Conservation (phyloP, 371 early-diverging fungal genomes). For the Paraphysoderma sedebokerense region DNA sequence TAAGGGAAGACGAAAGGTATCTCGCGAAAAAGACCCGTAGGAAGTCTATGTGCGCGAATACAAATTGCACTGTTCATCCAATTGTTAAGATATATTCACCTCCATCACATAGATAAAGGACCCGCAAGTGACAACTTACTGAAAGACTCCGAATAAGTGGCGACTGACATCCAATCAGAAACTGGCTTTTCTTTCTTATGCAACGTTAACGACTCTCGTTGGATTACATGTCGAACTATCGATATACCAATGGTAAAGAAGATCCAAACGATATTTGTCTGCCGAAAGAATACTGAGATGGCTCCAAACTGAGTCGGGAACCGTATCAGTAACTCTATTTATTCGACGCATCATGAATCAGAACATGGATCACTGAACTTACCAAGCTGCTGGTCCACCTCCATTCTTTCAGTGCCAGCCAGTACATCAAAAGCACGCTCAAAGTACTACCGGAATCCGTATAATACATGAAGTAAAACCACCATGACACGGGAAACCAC, state of each 20-base stretch:
- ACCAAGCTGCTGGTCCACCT: conserved; percentile 36
- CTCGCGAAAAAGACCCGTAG: neutral
- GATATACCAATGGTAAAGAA: conserved; percentile 31
- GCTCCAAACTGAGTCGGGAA: conserved; percentile 19
- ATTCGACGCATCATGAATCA: neutral
- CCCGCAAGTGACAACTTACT: conserved; percentile 1
- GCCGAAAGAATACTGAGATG: conserved; percentile 53
- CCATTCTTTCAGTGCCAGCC: conserved; percentile 22
- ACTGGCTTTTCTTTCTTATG: conserved; percentile 3
- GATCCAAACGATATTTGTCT: conserved; percentile 85
- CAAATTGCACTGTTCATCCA: neutral
- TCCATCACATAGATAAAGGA: neutral
- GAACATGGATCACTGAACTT: conserved; percentile 6
- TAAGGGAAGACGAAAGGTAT: neutral
- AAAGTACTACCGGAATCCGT: conserved; percentile 76
- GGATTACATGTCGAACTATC: conserved; percentile 4
- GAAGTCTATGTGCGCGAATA: neutral
- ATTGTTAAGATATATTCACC: neutral
- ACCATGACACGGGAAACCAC: conserved; percentile 63
- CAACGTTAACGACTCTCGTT: neutral
- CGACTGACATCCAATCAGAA: neutral
- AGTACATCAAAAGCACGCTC: conserved; percentile 52
- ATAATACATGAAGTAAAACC: conserved; percentile 74
- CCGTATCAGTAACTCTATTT: neutral
- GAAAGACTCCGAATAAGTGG: conserved; percentile 1